Evolutionary conservation across 345 rosid genomes (phyloP).

Genomic region (Orychophragmus violaceus): DNA sequence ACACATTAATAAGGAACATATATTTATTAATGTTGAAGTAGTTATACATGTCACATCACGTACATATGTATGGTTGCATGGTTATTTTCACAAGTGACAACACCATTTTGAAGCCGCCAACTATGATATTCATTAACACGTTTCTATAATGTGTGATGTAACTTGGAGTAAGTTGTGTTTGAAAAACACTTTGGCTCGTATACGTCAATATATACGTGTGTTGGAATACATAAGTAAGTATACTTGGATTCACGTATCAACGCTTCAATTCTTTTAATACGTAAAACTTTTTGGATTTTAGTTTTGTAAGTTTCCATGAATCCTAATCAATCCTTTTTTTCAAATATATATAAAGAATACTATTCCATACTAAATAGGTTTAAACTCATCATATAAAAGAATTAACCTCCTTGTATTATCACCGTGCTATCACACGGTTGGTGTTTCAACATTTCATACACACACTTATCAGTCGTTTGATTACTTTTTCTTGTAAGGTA

Average conservation of each 20-base stretch:
- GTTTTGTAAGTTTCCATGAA: too few relatives aligned
- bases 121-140: conserved; percentile 9
- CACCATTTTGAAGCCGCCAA: conserved; percentile 18
- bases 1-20: neutral
- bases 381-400: too few relatives aligned
- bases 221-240: neutral
- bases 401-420: too few relatives aligned
- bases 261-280: too few relatives aligned
- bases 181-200: conserved; percentile 8
- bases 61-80: conserved; percentile 28
- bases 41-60: conserved; percentile 25
- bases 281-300: too few relatives aligned
- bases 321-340: too few relatives aligned
- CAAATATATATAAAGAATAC: too few relatives aligned
- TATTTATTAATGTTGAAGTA: neutral
- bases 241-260: conserved; percentile 20
- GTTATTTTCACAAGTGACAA: conserved; percentile 29
- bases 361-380: too few relatives aligned
- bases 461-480: neutral
- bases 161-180: conserved; percentile 7
- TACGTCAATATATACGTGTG: conserved; percentile 14
- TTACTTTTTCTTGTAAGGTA: conserved; percentile 6
- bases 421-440: too few relatives aligned
- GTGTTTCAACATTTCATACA: conserved; percentile 11
- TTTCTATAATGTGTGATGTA: conserved; percentile 6